Evolutionary conservation across 2,329 filamentous ascomycete species (phyloP), one percentile per base, ranked within the genome.

Genomic region (Pyrenophora seminiperda): DNA sequence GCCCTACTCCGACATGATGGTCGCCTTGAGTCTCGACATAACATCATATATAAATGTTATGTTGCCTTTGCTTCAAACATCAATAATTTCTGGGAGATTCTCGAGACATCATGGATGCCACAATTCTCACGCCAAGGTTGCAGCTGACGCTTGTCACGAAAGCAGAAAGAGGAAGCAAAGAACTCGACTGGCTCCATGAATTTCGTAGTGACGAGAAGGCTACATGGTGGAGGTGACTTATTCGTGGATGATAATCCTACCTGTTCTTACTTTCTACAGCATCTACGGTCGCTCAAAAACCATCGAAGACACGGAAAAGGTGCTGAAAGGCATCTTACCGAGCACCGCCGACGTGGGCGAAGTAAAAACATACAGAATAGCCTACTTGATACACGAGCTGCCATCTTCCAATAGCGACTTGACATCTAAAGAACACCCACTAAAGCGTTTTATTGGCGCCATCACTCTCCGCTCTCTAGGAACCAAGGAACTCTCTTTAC

Each of bases 101-200:
- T 11, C 4, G 13, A 19, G 3, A 2, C 22, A 41, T 20, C 19
- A 71, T 72, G 70, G 63, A 72, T 2, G 19, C 43, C 11, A 40
- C 54, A 11, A 38, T 72, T 13, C 58, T 53, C 22, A 73, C 71
- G 4, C 57, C 66, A 10, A 60, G 64, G 19, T 53, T 73, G 11
- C 64, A 69, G 31, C 50, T 73, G 40, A 71, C 65, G 11, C 59
- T 70, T 11, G 19, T 73, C 19, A 62, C 58, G 15, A 63, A 50
- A 27, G 61, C 62, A 9, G 66, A 67, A 18, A 48, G 50, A 46
- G 67, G 64, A 40, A 69, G 67, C 53, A 52, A 54, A 15, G 71
- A 72, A 41, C 41, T 72, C n/a, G 58, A 59, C n/a, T 72, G 69
- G 68, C 19, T 70, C n/a, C 68, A 73, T 43, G 54, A 65, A 48